These are phyloP conservation scores for Passalora sequoiae DNA, from an alignment of 2,329 filamentous ascomycete species.

Conservation along the genomic window DNA sequence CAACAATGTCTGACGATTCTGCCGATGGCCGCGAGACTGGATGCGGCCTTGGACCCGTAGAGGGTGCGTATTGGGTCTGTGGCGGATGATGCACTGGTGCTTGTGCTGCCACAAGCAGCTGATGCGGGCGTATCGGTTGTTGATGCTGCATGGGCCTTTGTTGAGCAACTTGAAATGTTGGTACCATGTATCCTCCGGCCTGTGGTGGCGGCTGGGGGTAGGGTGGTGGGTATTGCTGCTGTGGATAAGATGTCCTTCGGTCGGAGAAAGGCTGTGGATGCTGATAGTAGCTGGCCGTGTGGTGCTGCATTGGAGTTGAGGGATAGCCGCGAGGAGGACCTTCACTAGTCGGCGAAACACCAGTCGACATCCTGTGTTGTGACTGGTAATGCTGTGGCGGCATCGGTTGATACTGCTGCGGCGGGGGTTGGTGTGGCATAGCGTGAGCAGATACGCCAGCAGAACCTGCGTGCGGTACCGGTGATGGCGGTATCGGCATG, in stretches of 20 bases:
- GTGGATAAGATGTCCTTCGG: constrained; percentile 27
- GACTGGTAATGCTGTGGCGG: constrained; percentile 29
- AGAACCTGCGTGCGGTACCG: constrained; percentile 30
- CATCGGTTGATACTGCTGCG: constrained; percentile 24
- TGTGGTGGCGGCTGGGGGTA: constrained; percentile 32
- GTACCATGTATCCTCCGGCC: constrained; percentile 42
- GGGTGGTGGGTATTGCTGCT: constrained; percentile 25
- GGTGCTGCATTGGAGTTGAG: constrained; percentile 23
- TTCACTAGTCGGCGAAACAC: constrained; percentile 16
- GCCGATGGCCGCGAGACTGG: constrained; percentile 14
- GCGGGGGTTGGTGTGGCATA: constrained; percentile 10
- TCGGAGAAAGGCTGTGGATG: constrained; percentile 26
- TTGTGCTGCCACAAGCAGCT: constrained; percentile 12
- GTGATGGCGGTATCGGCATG: constrained; percentile 30
- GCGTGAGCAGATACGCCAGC: constrained; percentile 20
- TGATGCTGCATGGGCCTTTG: constrained; percentile 28
- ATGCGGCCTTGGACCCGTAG: constrained; percentile 23
- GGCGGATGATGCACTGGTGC: constrained; percentile 15
- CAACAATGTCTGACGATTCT: constrained; percentile 24
- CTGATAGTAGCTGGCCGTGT: constrained; percentile 31
- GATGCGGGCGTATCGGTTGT: constrained; percentile 18
- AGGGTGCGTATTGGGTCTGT: constrained; percentile 18
- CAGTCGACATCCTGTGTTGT: constrained; percentile 21
- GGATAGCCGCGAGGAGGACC: constrained; percentile 18
- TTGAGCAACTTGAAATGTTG: constrained; percentile 44